Evolutionary conservation across 768 basidiomycete species (phyloP).

Genomic region (Tricholoma bakamatsutake): DNA sequence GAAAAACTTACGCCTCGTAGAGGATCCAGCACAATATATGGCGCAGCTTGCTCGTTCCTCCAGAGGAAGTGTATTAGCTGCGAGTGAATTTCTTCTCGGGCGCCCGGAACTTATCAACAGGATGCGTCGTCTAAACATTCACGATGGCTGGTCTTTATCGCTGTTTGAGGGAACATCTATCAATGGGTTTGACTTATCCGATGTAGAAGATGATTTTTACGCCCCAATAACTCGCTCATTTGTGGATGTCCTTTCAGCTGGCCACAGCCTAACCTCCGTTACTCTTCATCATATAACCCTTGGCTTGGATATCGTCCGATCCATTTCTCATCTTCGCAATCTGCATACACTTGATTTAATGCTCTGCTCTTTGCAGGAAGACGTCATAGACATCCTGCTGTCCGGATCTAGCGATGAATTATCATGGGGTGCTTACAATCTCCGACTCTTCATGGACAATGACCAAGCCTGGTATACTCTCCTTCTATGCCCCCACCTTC

Average conservation of each 20-base stretch:
- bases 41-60: not conserved
- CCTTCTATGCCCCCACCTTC: slow-evolving; percentile 16
- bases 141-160: not conserved
- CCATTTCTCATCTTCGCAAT: slow-evolving; percentile 12
- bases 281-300: not conserved
- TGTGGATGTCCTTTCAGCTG: not conserved
- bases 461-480: slow-evolving; percentile 19
- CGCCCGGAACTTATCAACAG: not conserved
- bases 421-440: slow-evolving; percentile 13
- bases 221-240: not conserved
- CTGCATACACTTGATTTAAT: slow-evolving; percentile 18
- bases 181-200: not conserved
- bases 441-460: slow-evolving; percentile 10
- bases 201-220: not conserved
- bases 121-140: not conserved
- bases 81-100: not conserved
- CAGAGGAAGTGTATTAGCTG: not conserved
- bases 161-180: not conserved
- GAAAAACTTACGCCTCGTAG: no score
- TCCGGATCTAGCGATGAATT: slow-evolving; percentile 12
- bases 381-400: slow-evolving; percentile 7
- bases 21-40: no score
- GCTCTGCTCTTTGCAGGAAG: slow-evolving; percentile 11
- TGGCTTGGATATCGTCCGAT: slow-evolving; percentile 14
- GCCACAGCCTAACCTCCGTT: no score